Percentiles rank a stretch among this genome's conserved stretches.
These are phyloP conservation scores for Begonia fuchsioides DNA, from an alignment of 306 rosid genomes.

Conservation along the genomic window DNA sequence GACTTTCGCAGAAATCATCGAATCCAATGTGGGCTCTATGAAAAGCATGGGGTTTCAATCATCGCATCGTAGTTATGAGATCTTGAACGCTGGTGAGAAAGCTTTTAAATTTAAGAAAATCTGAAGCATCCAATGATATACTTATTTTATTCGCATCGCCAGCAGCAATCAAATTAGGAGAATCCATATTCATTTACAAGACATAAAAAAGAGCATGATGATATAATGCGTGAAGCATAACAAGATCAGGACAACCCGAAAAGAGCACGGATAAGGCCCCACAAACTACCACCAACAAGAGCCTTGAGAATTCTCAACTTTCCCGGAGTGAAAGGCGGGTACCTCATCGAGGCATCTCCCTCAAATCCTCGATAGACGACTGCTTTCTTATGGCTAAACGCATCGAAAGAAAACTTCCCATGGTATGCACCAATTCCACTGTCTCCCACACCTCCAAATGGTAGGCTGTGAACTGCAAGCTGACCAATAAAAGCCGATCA, in stretches of 20 bases:
- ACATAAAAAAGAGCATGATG: constrained; percentile 1
- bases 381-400: constrained; percentile 88
- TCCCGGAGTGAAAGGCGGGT: constrained; percentile 73
- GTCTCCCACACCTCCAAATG: constrained; percentile 98
- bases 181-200: not conserved
- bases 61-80: no score
- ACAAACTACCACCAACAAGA: constrained; percentile 50
- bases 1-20: no score
- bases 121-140: no score
- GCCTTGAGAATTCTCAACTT: constrained; percentile 69
- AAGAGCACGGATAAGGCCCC: constrained; percentile 46
- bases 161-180: no score
- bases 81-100: no score
- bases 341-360: constrained; percentile 66
- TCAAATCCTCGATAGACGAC: constrained; percentile 68
- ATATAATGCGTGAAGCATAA: no score
- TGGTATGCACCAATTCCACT: constrained; percentile 95
- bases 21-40: no score
- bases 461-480: constrained; percentile 64
- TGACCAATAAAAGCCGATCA: constrained; percentile 18
- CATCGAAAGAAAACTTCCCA: constrained; percentile 91
- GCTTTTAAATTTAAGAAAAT: no score
- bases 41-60: no score
- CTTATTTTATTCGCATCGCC: no score
- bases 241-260: constrained; percentile 43